Evolutionary conservation across 805 yeast genomes (phyloP).

Genomic region (Candida suzukii): DNA sequence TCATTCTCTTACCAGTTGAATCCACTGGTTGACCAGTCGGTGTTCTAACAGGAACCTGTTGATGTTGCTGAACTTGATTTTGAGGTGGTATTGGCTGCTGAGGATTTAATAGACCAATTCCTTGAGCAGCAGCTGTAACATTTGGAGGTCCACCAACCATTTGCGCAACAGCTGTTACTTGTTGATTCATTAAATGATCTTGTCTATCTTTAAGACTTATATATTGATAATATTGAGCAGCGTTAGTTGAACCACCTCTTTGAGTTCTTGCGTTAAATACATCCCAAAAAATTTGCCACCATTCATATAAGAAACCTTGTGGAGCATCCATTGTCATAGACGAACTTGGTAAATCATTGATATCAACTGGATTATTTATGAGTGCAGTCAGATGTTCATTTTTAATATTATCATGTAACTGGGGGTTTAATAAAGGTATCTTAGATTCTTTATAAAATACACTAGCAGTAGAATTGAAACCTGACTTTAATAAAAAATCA

Average conservation of each 20-base stretch:
- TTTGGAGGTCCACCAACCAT: slow-evolving; percentile 12
- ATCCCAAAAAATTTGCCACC: slow-evolving; percentile 98
- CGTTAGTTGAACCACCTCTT: slow-evolving; percentile 53
- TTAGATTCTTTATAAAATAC: slow-evolving; percentile 75
- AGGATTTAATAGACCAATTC: slow-evolving; percentile 1
- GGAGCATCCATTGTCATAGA: slow-evolving; percentile 71
- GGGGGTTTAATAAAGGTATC: slow-evolving; percentile 35
- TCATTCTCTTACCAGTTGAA: slow-evolving; percentile 1
- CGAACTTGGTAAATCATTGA: slow-evolving; percentile 38
- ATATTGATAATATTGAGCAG: slow-evolving; percentile 65
- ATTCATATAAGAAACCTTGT: slow-evolving; percentile 79
- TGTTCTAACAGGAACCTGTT: slow-evolving; percentile 1
- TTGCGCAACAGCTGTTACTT: slow-evolving; percentile 12
- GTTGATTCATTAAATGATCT: slow-evolving; percentile 35
- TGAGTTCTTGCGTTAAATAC: slow-evolving; percentile 76
- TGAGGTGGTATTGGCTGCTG: slow-evolving; percentile 3
- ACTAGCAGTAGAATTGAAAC: slow-evolving; percentile 64
- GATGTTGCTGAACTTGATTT: slow-evolving; percentile 8
- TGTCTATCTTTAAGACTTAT: slow-evolving; percentile 54
- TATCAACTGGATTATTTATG: slow-evolving; percentile 2
- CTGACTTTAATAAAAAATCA: slow-evolving; percentile 74
- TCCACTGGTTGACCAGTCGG: not conserved
- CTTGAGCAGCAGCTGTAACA: slow-evolving; percentile 10
- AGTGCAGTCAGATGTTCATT: not conserved
- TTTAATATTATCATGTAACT: not conserved